A percentile compares a stretch with the other conserved stretches of the same genome.
phyloP scores from a whole-genome alignment of 169 alveolate species.

The Cryptosporidium viatorum region DNA sequence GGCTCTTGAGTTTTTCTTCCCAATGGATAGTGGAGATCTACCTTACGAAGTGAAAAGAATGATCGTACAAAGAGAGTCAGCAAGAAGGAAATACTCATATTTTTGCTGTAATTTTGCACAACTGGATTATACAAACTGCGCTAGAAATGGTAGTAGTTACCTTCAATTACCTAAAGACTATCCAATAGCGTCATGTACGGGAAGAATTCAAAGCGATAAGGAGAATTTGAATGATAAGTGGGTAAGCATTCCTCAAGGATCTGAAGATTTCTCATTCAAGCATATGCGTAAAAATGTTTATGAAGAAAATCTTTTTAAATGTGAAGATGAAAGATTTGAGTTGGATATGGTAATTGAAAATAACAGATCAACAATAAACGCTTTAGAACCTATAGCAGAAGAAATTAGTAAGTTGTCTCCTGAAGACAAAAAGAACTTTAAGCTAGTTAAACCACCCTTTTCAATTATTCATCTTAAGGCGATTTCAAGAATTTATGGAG shows the following conservation, averaged over 20 bases:
- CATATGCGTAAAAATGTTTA: slow-evolving; percentile 84
- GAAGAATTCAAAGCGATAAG: slow-evolving; percentile 47
- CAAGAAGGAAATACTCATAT: slow-evolving; percentile 67
- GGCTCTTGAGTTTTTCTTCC: slow-evolving; percentile 67
- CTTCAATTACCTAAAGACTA: slow-evolving; percentile 68
- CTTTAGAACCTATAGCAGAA: slow-evolving; percentile 79
- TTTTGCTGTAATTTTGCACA: slow-evolving; percentile 74
- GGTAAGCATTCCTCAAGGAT: slow-evolving; percentile 87
- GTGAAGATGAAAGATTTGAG: slow-evolving; percentile 89
- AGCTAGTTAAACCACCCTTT: slow-evolving; percentile 63
- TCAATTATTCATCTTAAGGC: slow-evolving; percentile 79
- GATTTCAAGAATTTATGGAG: slow-evolving; percentile 83
- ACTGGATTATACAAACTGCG: slow-evolving; percentile 52
- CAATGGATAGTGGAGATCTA: slow-evolving; percentile 75
- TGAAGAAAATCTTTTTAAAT: slow-evolving; percentile 86
- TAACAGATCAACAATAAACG: slow-evolving; percentile 78
- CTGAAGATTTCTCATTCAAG: slow-evolving; percentile 85
- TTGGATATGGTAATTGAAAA: slow-evolving; percentile 82
- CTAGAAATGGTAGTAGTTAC: slow-evolving; percentile 67
- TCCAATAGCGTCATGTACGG: slow-evolving; percentile 71
- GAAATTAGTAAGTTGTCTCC: slow-evolving; percentile 67
- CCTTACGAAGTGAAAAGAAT: slow-evolving; percentile 72
- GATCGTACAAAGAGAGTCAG: slow-evolving; percentile 73
- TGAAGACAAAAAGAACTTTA: slow-evolving; percentile 77
- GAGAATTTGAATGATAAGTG: slow-evolving; percentile 82